Evolutionary conservation across 1,284 basidiomycete genomes (phyloP).

Genomic region (Leccinum subrobustum): DNA sequence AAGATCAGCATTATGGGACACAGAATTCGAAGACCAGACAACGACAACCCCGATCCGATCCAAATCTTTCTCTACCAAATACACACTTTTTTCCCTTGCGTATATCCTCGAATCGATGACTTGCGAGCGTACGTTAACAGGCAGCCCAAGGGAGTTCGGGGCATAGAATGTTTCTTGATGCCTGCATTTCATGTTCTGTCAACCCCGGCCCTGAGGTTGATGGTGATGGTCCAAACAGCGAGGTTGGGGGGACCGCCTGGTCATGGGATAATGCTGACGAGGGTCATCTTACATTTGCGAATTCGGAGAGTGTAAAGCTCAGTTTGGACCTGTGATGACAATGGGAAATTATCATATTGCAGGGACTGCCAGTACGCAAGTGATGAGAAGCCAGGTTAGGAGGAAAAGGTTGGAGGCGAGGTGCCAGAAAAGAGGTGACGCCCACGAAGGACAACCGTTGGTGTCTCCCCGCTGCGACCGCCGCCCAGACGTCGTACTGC

Average conservation of each 20-base stretch:
- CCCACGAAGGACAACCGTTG: no score
- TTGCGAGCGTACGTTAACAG: background rate
- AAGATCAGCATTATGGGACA: background rate
- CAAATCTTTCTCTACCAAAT: background rate
- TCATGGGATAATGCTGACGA: conserved; percentile 4
- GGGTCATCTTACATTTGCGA: conserved; percentile 24
- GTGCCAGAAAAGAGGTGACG: no score
- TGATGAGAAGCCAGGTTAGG: no score
- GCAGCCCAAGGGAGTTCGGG: background rate
- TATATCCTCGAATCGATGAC: background rate
- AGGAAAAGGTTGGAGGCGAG: no score
- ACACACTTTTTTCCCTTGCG: background rate
- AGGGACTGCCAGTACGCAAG: conserved; percentile 16
- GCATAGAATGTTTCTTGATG: conserved; percentile 28
- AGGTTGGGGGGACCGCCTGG: conserved; percentile 40
- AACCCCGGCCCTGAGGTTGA: conserved; percentile 18
- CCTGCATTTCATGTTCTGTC: conserved; percentile 34
- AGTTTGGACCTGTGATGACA: conserved; percentile 49
- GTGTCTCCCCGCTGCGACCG: no score
- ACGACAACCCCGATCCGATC: conserved; percentile 1
- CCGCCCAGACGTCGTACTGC: no score
- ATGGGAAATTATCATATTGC: conserved; percentile 62
- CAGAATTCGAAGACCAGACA: background rate
- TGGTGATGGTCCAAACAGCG: conserved; percentile 12
- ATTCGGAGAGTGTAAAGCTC: conserved; percentile 31